phyloP scores from a whole-genome alignment of 352 stramenopile genomes.

The Phytophthora boehmeriae region DNA sequence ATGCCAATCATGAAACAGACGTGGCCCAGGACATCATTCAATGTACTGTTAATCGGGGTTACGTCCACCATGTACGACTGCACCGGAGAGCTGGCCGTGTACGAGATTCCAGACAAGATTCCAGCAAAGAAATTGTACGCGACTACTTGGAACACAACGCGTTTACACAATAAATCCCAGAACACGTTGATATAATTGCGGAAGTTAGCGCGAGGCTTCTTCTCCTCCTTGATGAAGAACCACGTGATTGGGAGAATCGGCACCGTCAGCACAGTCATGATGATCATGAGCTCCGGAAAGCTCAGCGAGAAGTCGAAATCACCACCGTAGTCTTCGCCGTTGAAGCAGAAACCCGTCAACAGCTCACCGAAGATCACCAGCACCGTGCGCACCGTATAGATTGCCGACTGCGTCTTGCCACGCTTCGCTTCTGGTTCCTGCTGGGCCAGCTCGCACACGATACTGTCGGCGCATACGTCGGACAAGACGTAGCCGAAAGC shows the following conservation, averaged over 20 bases:
- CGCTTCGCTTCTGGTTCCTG: conserved; percentile 47
- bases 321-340: conserved; percentile 49
- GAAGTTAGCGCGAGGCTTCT: conserved; percentile 24
- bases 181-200: conserved; percentile 34
- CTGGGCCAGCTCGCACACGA: conserved; percentile 55
- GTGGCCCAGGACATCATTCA: conserved; percentile 32
- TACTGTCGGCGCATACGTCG: conserved; percentile 55
- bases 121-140: conserved; percentile 42
- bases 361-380: conserved; percentile 43
- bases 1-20: conserved; percentile 32
- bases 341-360: conserved; percentile 50
- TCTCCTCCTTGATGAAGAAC: conserved; percentile 42
- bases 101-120: conserved; percentile 43
- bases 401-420: conserved; percentile 50
- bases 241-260: conserved; percentile 34
- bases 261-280: conserved; percentile 28
- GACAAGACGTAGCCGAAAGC: conserved; percentile 64
- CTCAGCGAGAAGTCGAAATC: conserved; percentile 41
- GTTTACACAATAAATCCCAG: conserved; percentile 41
- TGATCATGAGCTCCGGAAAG: conserved; percentile 43
- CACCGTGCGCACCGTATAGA: conserved; percentile 24
- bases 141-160: conserved; percentile 49
- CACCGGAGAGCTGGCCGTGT: conserved; percentile 33
- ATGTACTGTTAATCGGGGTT: conserved; percentile 34
- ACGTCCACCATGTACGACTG: conserved; percentile 39